Evolutionary conservation across 495 filamentous ascomycete species (phyloP), one percentile per base, ranked within the genome.

Genomic region (Apiosordaria backusii): DNA sequence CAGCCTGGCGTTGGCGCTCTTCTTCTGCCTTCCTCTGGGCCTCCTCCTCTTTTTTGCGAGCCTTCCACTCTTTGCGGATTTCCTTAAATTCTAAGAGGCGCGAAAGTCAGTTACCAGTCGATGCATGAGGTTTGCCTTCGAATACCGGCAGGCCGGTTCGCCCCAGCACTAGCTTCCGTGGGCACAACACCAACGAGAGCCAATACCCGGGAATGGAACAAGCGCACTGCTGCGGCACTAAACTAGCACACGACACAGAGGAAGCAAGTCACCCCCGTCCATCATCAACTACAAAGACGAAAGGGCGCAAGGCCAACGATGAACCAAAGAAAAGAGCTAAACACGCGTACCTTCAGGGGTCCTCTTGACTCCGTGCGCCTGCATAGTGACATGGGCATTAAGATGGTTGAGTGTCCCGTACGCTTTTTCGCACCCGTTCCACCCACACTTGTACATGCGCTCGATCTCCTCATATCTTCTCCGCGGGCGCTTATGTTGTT

Each of bases 401-500:
- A 98, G 77, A 76, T 98, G 94, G 75, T 98, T 98, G 64, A 98
- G 80, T 24, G 94, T 98, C 64, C 94, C 94, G 72, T 98, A 98
- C 15, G 94, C 94, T 79, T 98, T 98, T 75, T 98, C 95, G 76
- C 95, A 99, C 4, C 93, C 93, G 67, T 97, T 91, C 91, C 92
- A 97, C 10, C 95, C 95, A 79, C 95, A 99, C 78, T 97, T 97
- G 81, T 99, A 99, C 95, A 99, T 99, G 65, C 95, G 89, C 82
- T 99, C 95, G 74, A 99, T 99, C 77, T 99, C 95, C 80, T 99
- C 95, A 72, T 97, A 99, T 35, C 95, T 87, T 68, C 95, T 86
- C 69, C 95, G 88, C 22, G 95, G 95, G 57, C 95, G 88, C 83
- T 99, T 99, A 78, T 98, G 93, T 76, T 99, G 95, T 74, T 97